Percentiles rank a stretch among this genome's conserved stretches.
Evolutionary conservation across 2,329 filamentous ascomycete species (phyloP).

Genomic region (Ascochyta koolunga): DNA sequence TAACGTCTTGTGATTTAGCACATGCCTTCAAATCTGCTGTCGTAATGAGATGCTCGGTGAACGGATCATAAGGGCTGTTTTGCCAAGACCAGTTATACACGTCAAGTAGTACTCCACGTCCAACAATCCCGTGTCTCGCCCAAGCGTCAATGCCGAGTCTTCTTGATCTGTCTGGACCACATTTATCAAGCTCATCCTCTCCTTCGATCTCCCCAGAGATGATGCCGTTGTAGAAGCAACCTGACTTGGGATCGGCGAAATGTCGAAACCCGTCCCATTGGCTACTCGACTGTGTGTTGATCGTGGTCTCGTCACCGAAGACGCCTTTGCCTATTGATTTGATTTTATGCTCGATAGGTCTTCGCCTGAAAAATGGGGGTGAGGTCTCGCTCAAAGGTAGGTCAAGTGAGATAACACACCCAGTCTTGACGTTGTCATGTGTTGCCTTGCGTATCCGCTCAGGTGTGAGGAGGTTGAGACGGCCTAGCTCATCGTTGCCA

Average conservation of each 20-base stretch:
- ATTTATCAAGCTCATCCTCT: constrained; percentile 24
- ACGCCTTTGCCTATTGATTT: constrained; percentile 22
- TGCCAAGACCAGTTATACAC: constrained; percentile 47
- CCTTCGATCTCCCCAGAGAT: constrained; percentile 33
- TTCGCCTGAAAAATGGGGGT: constrained; percentile 62
- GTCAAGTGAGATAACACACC: constrained; percentile 62
- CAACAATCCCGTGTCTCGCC: constrained; percentile 62
- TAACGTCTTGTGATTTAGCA: constrained; percentile 22
- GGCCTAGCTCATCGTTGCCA: constrained; percentile 55
- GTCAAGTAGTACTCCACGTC: constrained; percentile 61
- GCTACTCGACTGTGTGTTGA: constrained; percentile 44
- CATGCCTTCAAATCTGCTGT: constrained; percentile 24
- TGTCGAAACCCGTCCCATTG: constrained; percentile 48
- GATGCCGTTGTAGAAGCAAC: constrained; percentile 41
- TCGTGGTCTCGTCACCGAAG: constrained; percentile 37
- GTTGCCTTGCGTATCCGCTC: constrained; percentile 59
- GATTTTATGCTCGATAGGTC: constrained; percentile 55
- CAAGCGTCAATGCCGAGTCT: constrained; percentile 49
- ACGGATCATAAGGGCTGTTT: constrained; percentile 29
- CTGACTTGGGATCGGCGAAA: constrained; percentile 36
- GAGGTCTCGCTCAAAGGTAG: constrained; percentile 63
- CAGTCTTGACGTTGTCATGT: constrained; percentile 58
- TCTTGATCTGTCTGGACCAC: constrained; percentile 20
- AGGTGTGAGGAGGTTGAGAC: constrained; percentile 65
- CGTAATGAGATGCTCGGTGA: constrained; percentile 27